Percentiles rank a stretch among this genome's conserved stretches.
These are phyloP conservation scores for Porphyrellus cyaneotinctus DNA, from an alignment of 768 basidiomycete genomes.

Conservation along the genomic window DNA sequence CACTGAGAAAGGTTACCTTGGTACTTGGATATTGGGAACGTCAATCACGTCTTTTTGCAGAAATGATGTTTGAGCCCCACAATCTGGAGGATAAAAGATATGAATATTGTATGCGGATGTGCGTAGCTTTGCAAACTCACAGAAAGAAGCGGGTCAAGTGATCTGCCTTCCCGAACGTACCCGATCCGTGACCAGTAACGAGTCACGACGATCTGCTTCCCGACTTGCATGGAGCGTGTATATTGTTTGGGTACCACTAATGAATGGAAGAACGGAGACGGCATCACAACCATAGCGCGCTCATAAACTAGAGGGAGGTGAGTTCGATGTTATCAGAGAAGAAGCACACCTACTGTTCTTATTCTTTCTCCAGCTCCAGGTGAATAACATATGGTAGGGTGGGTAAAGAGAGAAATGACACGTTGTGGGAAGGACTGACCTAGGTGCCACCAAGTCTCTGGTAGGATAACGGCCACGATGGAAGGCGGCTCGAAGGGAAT, in stretches of 20 bases:
- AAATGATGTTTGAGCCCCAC: conserved; percentile 20
- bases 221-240: conserved; percentile 21
- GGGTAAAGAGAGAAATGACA: not conserved
- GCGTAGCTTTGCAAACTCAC: conserved; percentile 9
- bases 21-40: conserved; percentile 7
- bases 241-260: conserved; percentile 14
- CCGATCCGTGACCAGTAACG: conserved; percentile 14
- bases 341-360: conserved; percentile 9
- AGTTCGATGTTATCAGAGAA: not conserved
- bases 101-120: not conserved
- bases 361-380: conserved; percentile 24
- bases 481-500: conserved; percentile 20
- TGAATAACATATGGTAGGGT: conserved; percentile 1
- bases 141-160: conserved; percentile 7
- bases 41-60: conserved; percentile 14
- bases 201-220: conserved; percentile 15
- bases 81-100: conserved; percentile 7
- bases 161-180: conserved; percentile 19
- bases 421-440: conserved; percentile 1
- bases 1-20: conserved; percentile 13
- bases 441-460: conserved; percentile 21
- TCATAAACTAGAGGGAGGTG: conserved; percentile 15
- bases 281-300: conserved; percentile 16
- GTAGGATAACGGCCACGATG: conserved; percentile 6
- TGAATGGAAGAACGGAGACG: conserved; percentile 22